phyloP scores from a whole-genome alignment of 1,284 basidiomycete species.

The Malassezia sympodialis region DNA sequence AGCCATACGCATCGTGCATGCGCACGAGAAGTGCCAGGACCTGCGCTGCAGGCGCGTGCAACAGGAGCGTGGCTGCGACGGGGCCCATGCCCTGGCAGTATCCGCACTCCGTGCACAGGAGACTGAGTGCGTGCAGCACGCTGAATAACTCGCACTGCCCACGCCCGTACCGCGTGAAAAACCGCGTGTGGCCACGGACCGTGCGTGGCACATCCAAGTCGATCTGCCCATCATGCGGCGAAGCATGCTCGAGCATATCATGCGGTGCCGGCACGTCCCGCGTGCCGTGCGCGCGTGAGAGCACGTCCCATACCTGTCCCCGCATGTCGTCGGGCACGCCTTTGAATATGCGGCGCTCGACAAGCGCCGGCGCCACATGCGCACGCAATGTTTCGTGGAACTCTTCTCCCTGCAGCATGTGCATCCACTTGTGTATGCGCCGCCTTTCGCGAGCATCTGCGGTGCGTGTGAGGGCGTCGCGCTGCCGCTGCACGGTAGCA shows the following conservation, averaged over 20 bases:
- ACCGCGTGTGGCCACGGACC: constrained; percentile 86
- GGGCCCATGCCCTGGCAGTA: constrained; percentile 99
- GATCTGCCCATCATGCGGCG: constrained; percentile 91
- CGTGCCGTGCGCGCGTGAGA: constrained; percentile 45
- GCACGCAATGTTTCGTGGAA: constrained; percentile 19
- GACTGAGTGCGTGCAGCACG: constrained; percentile 81
- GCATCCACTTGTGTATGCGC: constrained; percentile 30
- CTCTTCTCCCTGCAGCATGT: constrained; percentile 26
- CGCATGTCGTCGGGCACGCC: constrained; percentile 95
- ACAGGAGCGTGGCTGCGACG: constrained; percentile 84
- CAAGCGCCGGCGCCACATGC: constrained; percentile 29
- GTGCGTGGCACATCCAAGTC: constrained; percentile 96
- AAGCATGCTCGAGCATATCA: constrained; percentile 49
- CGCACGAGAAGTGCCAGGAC: constrained; percentile 73
- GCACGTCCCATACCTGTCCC: constrained; percentile 75
- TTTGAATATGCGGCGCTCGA: constrained; percentile 71
- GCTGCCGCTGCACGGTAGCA: constrained; percentile 9
- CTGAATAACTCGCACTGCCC: constrained; percentile 62
- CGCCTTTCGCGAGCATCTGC: constrained; percentile 21
- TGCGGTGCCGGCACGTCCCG: background rate
- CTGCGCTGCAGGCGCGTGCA: constrained; percentile 62
- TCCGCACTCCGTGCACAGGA: constrained; percentile 73
- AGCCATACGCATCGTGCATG: constrained; percentile 62
- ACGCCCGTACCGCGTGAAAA: constrained; percentile 86
- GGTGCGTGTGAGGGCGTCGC: constrained; percentile 9